Conservation (phyloP, 2,329 filamentous ascomycete species). For the Diatrype stigma region DNA sequence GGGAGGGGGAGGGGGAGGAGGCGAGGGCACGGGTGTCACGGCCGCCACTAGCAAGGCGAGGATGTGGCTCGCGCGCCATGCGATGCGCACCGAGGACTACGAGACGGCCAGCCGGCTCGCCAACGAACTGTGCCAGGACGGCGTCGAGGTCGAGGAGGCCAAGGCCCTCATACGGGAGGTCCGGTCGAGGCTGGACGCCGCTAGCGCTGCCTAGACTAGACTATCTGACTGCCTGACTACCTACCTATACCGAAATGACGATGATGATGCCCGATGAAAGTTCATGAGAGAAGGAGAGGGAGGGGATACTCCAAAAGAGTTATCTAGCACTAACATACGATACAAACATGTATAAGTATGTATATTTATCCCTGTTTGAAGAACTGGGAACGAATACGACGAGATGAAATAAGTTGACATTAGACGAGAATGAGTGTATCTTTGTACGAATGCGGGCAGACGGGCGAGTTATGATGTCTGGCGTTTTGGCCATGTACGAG, state of each 20-base stretch:
- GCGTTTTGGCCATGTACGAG: no score
- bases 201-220: slow-evolving; percentile 7
- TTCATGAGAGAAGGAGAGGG: no score
- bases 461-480: no score
- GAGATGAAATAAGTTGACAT: no score
- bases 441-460: no score
- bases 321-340: no score
- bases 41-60: slow-evolving; percentile 87
- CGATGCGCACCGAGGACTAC: slow-evolving; percentile 73
- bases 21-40: slow-evolving; percentile 75
- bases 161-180: slow-evolving; percentile 89
- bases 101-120: slow-evolving; percentile 74
- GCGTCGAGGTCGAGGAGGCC: slow-evolving; percentile 93
- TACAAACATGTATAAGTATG: no score
- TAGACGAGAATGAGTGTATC: no score
- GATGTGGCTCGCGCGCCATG: slow-evolving; percentile 85
- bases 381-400: no score
- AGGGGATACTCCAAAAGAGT: no score
- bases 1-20: slow-evolving; percentile 23
- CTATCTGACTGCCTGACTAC: not conserved
- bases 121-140: slow-evolving; percentile 90
- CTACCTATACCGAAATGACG: not conserved
- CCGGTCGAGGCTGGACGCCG: slow-evolving; percentile 64
- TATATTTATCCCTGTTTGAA: no score
- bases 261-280: no score